phyloP scores from a whole-genome alignment of 495 filamentous ascomycete species.

The Hamigera avellanea region DNA sequence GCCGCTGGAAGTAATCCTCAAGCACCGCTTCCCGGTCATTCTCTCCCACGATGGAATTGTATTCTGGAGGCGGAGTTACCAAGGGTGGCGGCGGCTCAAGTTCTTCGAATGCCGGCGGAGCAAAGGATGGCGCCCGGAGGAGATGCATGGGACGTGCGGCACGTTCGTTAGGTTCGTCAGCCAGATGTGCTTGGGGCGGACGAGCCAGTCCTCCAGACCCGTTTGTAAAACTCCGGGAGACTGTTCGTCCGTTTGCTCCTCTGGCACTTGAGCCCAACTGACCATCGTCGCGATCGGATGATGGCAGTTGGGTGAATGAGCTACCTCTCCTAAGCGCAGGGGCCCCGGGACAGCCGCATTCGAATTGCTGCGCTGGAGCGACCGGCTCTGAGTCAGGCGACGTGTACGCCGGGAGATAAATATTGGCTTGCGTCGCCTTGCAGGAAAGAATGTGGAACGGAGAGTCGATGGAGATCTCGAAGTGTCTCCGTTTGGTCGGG shows the following conservation, averaged over 20 bases:
- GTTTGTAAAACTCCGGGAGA: slow-evolving; percentile 35
- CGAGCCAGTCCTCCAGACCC: slow-evolving; percentile 33
- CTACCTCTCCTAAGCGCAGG: slow-evolving; percentile 25
- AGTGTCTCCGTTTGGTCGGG: slow-evolving; percentile 76
- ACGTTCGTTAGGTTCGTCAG: slow-evolving; percentile 30
- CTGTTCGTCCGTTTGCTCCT: slow-evolving; percentile 9
- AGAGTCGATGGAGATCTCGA: slow-evolving; percentile 97
- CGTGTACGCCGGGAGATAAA: slow-evolving; percentile 74
- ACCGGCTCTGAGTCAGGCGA: slow-evolving; percentile 41
- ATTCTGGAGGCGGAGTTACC: slow-evolving; percentile 78
- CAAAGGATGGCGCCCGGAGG: slow-evolving; percentile 75
- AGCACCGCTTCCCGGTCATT: slow-evolving; percentile 63
- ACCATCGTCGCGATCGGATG: slow-evolving; percentile 14
- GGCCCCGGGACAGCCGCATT: slow-evolving; percentile 73
- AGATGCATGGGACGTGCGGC: slow-evolving; percentile 69
- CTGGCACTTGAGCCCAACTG: background rate
- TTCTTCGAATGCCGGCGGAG: slow-evolving; percentile 83
- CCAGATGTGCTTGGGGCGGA: slow-evolving; percentile 37
- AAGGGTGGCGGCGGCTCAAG: slow-evolving; percentile 77
- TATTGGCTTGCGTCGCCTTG: slow-evolving; percentile 85
- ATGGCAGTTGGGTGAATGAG: slow-evolving; percentile 29
- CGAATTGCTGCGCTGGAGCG: slow-evolving; percentile 37
- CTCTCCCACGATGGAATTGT: slow-evolving; percentile 73
- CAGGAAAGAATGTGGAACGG: slow-evolving; percentile 94
- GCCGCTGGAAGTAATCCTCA: slow-evolving; percentile 79